These are phyloP conservation scores for Rhodotorula mucilaginosa DNA, from an alignment of 1,284 basidiomycete genomes.

Conservation along the genomic window DNA sequence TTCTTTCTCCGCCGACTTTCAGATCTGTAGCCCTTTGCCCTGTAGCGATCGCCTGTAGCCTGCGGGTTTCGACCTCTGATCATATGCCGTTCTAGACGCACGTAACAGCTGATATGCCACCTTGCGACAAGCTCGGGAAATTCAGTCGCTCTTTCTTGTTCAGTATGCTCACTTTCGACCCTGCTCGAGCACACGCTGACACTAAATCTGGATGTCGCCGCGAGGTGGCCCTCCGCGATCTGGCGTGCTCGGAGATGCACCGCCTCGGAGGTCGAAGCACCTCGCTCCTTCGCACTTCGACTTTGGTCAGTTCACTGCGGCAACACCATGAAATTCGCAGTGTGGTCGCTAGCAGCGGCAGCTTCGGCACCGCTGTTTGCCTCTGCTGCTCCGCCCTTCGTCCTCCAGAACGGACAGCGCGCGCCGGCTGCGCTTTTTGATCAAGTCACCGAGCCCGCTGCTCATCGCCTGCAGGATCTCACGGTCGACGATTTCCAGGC, in stretches of 20 bases:
- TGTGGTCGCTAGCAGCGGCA: not conserved
- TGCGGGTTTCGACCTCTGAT: too few species aligned
- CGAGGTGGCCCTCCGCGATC: too few species aligned
- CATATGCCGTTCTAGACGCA: too few species aligned
- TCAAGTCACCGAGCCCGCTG: not conserved
- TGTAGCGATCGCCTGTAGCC: too few species aligned
- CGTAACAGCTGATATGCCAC: too few species aligned
- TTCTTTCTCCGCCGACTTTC: not conserved
- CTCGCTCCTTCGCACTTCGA: not conserved
- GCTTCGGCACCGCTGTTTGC: not conserved
- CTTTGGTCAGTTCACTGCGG: not conserved
- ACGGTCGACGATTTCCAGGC: slow-evolving; percentile 19
- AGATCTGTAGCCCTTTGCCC: not conserved
- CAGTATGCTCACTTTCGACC: too few species aligned
- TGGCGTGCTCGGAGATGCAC: not conserved
- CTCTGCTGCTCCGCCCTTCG: slow-evolving; percentile 8
- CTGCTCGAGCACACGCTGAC: too few species aligned
- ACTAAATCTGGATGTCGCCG: too few species aligned
- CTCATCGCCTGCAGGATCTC: slow-evolving; percentile 8
- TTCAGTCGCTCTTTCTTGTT: too few species aligned
- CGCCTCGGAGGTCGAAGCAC: not conserved
- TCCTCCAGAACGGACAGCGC: slow-evolving; percentile 11
- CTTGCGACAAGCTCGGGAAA: too few species aligned
- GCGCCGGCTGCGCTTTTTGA: not conserved
- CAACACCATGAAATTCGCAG: not conserved